phyloP scores from a whole-genome alignment of 2,329 filamentous ascomycete genomes.

The Beauveria australis region DNA sequence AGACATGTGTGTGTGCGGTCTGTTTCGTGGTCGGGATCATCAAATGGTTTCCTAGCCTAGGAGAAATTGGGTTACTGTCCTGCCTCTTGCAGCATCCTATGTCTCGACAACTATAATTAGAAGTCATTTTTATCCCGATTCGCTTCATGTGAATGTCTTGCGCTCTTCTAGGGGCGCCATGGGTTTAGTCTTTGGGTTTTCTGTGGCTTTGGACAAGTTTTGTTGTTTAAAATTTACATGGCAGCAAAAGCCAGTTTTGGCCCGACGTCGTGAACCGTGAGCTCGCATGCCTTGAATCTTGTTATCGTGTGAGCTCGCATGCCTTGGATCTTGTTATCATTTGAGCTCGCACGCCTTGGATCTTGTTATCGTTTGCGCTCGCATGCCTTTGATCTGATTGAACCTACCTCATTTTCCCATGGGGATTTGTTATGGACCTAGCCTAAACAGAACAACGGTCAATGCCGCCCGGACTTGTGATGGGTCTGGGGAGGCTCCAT shows the following conservation, averaged over 20 bases:
- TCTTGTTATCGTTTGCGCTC: too few relatives aligned
- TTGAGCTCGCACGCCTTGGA: too few relatives aligned
- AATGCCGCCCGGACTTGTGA: too few relatives aligned
- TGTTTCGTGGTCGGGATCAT: slow-evolving; percentile 5
- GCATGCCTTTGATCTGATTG: too few relatives aligned
- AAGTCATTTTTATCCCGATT: slow-evolving; percentile 9
- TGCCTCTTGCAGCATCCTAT: slow-evolving; percentile 8
- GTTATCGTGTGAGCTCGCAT: too few relatives aligned
- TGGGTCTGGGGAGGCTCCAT: too few relatives aligned
- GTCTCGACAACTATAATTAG: slow-evolving; percentile 8
- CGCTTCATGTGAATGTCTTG: neutral
- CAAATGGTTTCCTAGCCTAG: slow-evolving; percentile 10
- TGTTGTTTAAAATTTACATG: neutral
- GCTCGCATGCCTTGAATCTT: neutral
- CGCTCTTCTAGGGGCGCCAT: neutral
- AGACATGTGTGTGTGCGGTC: slow-evolving; percentile 6
- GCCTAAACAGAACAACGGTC: too few relatives aligned
- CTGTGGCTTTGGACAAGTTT: neutral
- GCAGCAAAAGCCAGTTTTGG: slow-evolving; percentile 9
- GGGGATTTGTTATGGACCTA: too few relatives aligned
- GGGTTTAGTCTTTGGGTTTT: neutral
- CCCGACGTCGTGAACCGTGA: neutral
- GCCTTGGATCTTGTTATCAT: too few relatives aligned
- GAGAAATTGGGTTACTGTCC: slow-evolving; percentile 8
- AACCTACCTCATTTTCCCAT: too few relatives aligned